Percentiles rank a stretch among this genome's conserved stretches.
These are phyloP conservation scores for Zygoascus bituminiphila DNA, from an alignment of 805 yeast genomes.

Conservation along the genomic window DNA sequence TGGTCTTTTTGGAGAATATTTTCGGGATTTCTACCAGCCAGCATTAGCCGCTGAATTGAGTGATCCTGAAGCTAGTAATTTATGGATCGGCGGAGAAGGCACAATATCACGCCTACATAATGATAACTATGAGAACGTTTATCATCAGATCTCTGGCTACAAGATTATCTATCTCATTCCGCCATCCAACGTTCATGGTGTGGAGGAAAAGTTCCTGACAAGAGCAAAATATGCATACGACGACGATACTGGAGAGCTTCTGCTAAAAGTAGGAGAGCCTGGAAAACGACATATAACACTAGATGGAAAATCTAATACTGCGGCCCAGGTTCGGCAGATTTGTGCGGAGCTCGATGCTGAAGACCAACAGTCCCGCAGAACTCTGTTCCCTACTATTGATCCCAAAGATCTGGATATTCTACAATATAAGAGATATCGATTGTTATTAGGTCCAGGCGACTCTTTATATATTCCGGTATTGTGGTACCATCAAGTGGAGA, in stretches of 20 bases:
- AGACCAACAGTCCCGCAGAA: constrained; percentile 4
- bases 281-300: background rate
- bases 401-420: constrained; percentile 20
- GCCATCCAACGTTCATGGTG: constrained; percentile 26
- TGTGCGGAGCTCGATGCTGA: background rate
- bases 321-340: background rate
- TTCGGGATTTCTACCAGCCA: background rate
- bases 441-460: constrained; percentile 30
- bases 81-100: constrained; percentile 31
- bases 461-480: constrained; percentile 32
- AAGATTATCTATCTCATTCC: constrained; percentile 30
- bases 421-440: constrained; percentile 20
- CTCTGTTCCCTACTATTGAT: constrained; percentile 30
- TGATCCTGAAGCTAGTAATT: constrained; percentile 30
- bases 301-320: background rate
- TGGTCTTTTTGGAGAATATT: background rate
- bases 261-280: constrained; percentile 3
- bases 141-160: constrained; percentile 28
- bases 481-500: constrained; percentile 35
- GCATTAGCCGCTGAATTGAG: constrained; percentile 21
- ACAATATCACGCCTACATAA: constrained; percentile 29
- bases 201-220: constrained; percentile 24
- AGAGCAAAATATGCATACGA: constrained; percentile 23
- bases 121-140: constrained; percentile 33
- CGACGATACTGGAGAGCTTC: constrained; percentile 14